phyloP scores from a whole-genome alignment of 2,329 filamentous ascomycete genomes.

The Aspergillus novofumigatus region DNA sequence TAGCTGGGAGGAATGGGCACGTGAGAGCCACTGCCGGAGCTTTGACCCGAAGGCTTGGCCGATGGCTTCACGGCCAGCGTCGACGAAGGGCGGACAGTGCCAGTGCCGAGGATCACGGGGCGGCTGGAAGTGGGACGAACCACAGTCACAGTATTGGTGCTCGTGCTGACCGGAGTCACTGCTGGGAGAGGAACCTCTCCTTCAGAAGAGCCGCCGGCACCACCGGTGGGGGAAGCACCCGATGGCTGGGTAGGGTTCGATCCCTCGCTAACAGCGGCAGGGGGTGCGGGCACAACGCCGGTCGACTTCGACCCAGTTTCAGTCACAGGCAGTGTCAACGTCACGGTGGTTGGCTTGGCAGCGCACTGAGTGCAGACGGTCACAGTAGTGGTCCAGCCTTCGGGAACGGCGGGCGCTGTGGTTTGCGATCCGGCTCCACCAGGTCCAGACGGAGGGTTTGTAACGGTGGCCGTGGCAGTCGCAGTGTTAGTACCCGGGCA shows the following conservation, averaged over 20 bases:
- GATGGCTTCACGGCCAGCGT: constrained; percentile 14
- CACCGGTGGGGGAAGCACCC: not conserved
- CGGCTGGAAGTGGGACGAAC: constrained; percentile 2
- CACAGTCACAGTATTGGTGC: constrained; percentile 2
- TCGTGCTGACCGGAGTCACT: not conserved
- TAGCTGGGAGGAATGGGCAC: constrained; percentile 12
- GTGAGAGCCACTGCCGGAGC: constrained; percentile 4
- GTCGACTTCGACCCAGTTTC: constrained; percentile 5
- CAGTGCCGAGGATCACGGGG: constrained; percentile 5
- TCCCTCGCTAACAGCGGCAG: not conserved
- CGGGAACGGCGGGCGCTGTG: constrained; percentile 23
- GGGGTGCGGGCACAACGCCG: constrained; percentile 4
- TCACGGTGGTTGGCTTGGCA: constrained; percentile 35
- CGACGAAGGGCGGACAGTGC: constrained; percentile 8
- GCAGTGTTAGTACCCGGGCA: constrained; percentile 30
- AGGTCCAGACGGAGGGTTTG: constrained; percentile 14
- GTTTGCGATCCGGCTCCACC: constrained; percentile 14
- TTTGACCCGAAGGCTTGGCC: constrained; percentile 3
- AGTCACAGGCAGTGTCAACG: constrained; percentile 27
- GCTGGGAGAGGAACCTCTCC: not conserved
- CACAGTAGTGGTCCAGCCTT: constrained; percentile 39
- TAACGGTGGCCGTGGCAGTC: constrained; percentile 25
- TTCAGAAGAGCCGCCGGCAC: constrained; percentile 1
- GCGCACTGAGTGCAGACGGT: constrained; percentile 39
- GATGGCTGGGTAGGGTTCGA: not conserved